Evolutionary conservation across 2,329 filamentous ascomycete species (phyloP), one percentile per base, ranked within the genome.

Genomic region (Colletotrichum sp.): DNA sequence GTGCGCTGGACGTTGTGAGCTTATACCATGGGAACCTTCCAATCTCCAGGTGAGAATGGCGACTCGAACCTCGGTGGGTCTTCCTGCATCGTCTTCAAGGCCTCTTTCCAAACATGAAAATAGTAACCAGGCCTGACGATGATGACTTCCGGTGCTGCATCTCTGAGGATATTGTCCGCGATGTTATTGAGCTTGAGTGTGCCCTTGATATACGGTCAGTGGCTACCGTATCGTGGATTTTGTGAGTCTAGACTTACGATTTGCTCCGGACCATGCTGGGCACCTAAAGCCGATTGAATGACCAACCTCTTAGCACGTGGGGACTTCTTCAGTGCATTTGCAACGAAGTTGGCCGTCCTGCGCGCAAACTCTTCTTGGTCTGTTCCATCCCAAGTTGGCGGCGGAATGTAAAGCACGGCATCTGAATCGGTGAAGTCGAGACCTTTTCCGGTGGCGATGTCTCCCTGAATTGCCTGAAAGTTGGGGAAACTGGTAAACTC

Each of bases 371-470:
- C 79, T 13, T 67, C 80, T 10, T 77, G 67, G 16, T 82, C 80
- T 2, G 74, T 75, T 2, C 80, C 82, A 30, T 83, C 80, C 9
- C 77, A 81, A 6, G 75, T 80, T 6, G 82, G 82, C 0, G 83
- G 83, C 1, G 83, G 82, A 36, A 84, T 74, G 60, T 84, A 84
- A 63, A 84, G 79, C 18, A 84, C 80, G 2, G 80, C 82, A 39
- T 83, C 78, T 6, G 82, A 82, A 26, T 59, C 65, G 15, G 68
- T 57, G 52, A 84, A 84, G 67, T 84, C 78, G 9, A 84, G 78
- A 1, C 76, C 77, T 0, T 24, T 44, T 1, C 77, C 81, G 1
- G 77, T 68, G 12, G 69, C 75, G 2, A 84, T 79, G 22, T 84
- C 82, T n/a, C 82, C 83, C 22, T 80, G 75, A 5, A 77, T 73